A percentile compares a stretch with the other conserved stretches of the same genome.
Evolutionary conservation across 768 basidiomycete species (phyloP).

Genomic region (Lactarius quietus): DNA sequence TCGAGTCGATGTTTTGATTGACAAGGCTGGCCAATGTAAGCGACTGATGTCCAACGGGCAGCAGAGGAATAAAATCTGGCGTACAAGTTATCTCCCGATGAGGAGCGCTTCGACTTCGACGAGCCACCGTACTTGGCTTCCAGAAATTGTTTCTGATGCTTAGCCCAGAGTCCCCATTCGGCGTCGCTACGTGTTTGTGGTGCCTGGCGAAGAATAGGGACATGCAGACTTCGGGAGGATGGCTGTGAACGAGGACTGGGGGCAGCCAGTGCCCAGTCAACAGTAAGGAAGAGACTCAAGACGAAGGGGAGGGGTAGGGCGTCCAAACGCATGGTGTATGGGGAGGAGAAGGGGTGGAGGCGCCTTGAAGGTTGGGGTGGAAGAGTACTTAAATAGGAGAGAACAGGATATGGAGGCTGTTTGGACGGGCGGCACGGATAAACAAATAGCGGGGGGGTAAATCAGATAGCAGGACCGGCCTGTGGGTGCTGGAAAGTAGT

Average conservation of each 20-base stretch:
- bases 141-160: conserved; percentile 30
- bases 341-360: background rate
- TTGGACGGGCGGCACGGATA: background rate
- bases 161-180: conserved; percentile 29
- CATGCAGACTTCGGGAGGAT: conserved; percentile 16
- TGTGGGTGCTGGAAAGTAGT: background rate
- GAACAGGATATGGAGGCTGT: too few relatives aligned
- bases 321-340: conserved; percentile 7
- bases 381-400: background rate
- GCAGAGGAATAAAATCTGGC: background rate
- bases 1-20: conserved; percentile 65
- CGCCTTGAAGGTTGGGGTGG: background rate
- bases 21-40: conserved; percentile 43
- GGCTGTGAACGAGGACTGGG: conserved; percentile 15
- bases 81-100: conserved; percentile 29
- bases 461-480: background rate
- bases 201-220: conserved; percentile 28
- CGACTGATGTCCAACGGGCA: too few relatives aligned
- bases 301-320: conserved; percentile 3
- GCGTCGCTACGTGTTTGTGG: conserved; percentile 6
- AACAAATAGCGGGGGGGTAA: background rate
- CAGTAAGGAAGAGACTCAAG: conserved; percentile 5
- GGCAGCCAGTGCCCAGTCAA: conserved; percentile 26
- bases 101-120: conserved; percentile 26
- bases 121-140: conserved; percentile 32